Evolutionary conservation across 805 yeast species (phyloP), one percentile per base, ranked within the genome.

Genomic region (Maudiozyma barnettii): DNA sequence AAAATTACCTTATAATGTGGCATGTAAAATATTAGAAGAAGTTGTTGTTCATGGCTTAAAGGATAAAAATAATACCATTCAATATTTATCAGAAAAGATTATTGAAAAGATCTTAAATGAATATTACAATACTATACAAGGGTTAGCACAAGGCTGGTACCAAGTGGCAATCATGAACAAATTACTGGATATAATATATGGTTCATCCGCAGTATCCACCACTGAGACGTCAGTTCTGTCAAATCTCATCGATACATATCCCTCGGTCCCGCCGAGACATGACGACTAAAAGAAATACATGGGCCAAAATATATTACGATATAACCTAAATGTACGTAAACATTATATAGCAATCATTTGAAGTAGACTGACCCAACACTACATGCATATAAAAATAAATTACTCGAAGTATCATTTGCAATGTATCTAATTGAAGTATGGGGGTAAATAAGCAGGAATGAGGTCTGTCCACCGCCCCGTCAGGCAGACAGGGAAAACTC

Each of bases 21-120:
- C 38, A 1, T 51, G 56, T 37, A 39, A 41, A 16, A 43, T 53
- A 2, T 29, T 51, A 13, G 41, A 43, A 36, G 49, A 48, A 20
- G 48, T 52, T 1, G 46, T 47, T 2, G 30, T 26, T 8, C 41
- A 49, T 39, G 54, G 56, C 14, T 41, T 49, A 5, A 50, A 46
- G 37, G 58, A 55, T 36, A 44, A 47, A 22, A 55, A 54, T 18
- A 37, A 40, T 10, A 48, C 46, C 1, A 50, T 58, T 19, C 14
- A 14, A 14, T 30, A 8, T 19, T 21, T 44, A n/a, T 30, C 46
- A 4, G 43, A 31, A 31, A 33, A 31, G 16, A 39, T 44, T 1
- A 21, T 44, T 1, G 16, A 30, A 3, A 44, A 44, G 18, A 39
- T 39, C 9, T 13, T 44, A 7, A 36, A 16, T 10, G 12, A 39